Evolutionary conservation across 805 yeast species (phyloP).

Genomic region (Lipomyces oligophaga): DNA sequence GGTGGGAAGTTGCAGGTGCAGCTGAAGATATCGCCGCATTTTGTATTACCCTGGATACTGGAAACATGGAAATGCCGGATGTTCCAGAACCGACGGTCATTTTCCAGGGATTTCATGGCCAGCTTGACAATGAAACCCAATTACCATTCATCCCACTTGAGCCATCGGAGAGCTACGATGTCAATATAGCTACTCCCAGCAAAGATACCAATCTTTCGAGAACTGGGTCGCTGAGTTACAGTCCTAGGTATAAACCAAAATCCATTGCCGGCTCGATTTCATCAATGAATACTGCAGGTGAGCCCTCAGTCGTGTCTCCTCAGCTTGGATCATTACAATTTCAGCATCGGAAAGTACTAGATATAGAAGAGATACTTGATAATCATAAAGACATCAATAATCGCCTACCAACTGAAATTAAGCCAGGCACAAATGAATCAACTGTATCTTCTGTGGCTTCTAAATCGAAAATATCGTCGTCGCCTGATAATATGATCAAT

Average conservation of each 20-base stretch:
- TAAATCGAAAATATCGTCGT: neutral
- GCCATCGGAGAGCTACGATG: neutral
- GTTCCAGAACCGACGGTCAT: slow-evolving; percentile 22
- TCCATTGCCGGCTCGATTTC: slow-evolving; percentile 11
- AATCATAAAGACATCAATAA: slow-evolving; percentile 22
- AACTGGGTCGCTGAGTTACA: neutral
- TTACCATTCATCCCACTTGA: neutral
- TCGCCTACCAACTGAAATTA: slow-evolving; percentile 3
- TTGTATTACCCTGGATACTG: slow-evolving; percentile 34
- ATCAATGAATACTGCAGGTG: slow-evolving; percentile 8
- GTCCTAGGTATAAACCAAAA: neutral
- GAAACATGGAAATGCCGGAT: slow-evolving; percentile 23
- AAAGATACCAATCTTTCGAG: slow-evolving; percentile 10
- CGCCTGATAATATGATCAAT: neutral
- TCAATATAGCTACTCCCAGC: slow-evolving; percentile 9
- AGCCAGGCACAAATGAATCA: slow-evolving; percentile 15
- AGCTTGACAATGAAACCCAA: slow-evolving; percentile 3
- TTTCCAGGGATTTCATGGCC: slow-evolving; percentile 24
- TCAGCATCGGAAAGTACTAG: slow-evolving; percentile 1
- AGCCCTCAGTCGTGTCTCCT: no score
- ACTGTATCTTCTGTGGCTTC: neutral
- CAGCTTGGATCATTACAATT: neutral
- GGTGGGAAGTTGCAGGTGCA: slow-evolving; percentile 37
- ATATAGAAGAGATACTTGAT: slow-evolving; percentile 19
- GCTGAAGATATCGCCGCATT: slow-evolving; percentile 40